Conservation (phyloP, 139 green algal genomes). For the Haematococcus sp. region DNA sequence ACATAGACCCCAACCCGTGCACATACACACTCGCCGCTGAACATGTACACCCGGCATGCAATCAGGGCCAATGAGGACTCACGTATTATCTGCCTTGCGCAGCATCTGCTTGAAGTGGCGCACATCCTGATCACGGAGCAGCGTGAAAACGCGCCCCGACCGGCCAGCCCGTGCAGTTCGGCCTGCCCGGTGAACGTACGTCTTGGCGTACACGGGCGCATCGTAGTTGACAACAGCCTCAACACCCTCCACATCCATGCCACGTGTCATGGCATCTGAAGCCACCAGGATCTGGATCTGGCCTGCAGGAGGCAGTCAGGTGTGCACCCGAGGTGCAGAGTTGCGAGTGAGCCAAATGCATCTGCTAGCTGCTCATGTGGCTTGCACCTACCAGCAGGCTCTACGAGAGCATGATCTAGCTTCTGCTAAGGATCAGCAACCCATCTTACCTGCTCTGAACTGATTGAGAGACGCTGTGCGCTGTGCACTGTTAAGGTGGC, state of each 20-base stretch:
- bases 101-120: slow-evolving; percentile 84
- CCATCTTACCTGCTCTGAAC: slow-evolving; percentile 39
- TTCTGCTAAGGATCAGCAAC: no score
- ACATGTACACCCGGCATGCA: no score
- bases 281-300: slow-evolving; percentile 68
- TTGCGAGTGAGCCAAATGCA: no score
- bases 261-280: slow-evolving; percentile 85
- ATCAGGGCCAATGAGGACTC: neutral
- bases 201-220: slow-evolving; percentile 83
- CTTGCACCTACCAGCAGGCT: neutral
- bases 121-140: slow-evolving; percentile 82
- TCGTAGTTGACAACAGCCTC: slow-evolving; percentile 86
- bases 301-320: slow-evolving; percentile 1
- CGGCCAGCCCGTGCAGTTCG: slow-evolving; percentile 80
- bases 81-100: slow-evolving; percentile 81
- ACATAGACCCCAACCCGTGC: no score
- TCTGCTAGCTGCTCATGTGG: no score
- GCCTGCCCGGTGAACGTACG: slow-evolving; percentile 69
- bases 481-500: slow-evolving; percentile 21
- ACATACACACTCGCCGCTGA: no score
- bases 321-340: neutral
- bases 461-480: slow-evolving; percentile 29
- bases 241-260: slow-evolving; percentile 80
- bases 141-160: slow-evolving; percentile 59
- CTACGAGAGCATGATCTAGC: no score